Conservation (phyloP, 2,329 filamentous ascomycete genomes). For the Lasiodiplodia hormozganensis region DNA sequence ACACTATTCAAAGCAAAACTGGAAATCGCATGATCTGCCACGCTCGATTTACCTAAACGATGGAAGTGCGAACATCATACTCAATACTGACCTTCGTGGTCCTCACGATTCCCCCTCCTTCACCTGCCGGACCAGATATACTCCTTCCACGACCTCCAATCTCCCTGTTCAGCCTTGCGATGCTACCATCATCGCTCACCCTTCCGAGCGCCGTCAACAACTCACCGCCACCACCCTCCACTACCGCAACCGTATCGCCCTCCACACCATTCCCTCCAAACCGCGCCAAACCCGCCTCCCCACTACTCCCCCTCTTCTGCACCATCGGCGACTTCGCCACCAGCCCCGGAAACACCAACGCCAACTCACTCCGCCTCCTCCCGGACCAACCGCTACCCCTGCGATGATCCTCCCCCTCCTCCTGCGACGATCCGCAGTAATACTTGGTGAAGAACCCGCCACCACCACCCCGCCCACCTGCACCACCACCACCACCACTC, state of each 20-base stretch:
- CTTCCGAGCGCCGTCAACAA: not conserved
- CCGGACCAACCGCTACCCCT: constrained; percentile 38
- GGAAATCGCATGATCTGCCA: not conserved
- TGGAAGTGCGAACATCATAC: not conserved
- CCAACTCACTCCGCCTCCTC: not conserved
- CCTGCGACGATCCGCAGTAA: too few relatives aligned
- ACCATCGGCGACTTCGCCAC: not conserved
- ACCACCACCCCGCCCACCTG: too few relatives aligned
- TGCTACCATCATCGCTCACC: not conserved
- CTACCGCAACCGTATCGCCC: not conserved
- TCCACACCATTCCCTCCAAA: not conserved
- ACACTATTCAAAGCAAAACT: not conserved
- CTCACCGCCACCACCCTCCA: not conserved
- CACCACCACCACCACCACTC: too few relatives aligned
- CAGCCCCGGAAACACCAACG: not conserved
- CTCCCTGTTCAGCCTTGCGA: not conserved
- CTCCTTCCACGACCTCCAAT: not conserved
- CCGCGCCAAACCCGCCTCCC: not conserved
- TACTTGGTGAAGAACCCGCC: too few relatives aligned
- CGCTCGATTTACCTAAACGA: not conserved
- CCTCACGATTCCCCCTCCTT: constrained; percentile 7
- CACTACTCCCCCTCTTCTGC: not conserved
- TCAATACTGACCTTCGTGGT: constrained; percentile 21
- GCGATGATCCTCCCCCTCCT: constrained; percentile 28
- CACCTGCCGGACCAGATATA: not conserved